Evolutionary conservation across 164 flowering plant species (phyloP), one percentile per base, ranked within the genome.

Genomic region (Aristolochia contorta): DNA sequence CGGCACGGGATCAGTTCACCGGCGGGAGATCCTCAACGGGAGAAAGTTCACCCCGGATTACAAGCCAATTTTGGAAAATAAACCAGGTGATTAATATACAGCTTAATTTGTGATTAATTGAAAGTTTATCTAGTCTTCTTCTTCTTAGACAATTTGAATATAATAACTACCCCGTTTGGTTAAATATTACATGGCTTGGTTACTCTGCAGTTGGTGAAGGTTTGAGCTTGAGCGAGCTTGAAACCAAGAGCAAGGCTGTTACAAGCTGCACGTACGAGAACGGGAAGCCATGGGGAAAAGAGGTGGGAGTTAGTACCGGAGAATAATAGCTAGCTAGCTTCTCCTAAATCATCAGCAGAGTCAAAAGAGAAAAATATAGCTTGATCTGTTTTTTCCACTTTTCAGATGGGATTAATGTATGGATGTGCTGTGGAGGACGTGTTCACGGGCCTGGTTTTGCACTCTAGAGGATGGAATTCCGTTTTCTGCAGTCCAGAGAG

Each of bases 351-450:
- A n/a, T n/a, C n/a, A n/a, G n/a, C n/a, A n/a, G n/a, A n/a, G n/a
- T n/a, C n/a, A n/a, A n/a, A n/a, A n/a, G n/a, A n/a, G n/a, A n/a
- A n/a, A n/a, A n/a, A n/a, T n/a, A n/a, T n/a, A n/a, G n/a, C n/a
- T n/a, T n/a, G n/a, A n/a, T n/a, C n/a, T n/a, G n/a, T n/a, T n/a
- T n/a, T n/a, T n/a, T n/a, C n/a, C n/a, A n/a, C n/a, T n/a, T n/a
- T n/a, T n/a, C 76, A 83, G 85, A 77, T 76, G 81, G 85, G 88
- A 4, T 60, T 83, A 58, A 65, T 75, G 62, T 83, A 83, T 67
- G 88, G 85, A 18, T 79, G 76, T 56, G 65, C 82, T 23, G 84
- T 77, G 32, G 88, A 83, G 64, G 85, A 83, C 60, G 68, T 78
- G n/a, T 69, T 72, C 53, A 81, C 82, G 12, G 88, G 88, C 37